Conservation (phyloP, 1,284 basidiomycete genomes). For the Erythrobasidium hasegawianum region DNA sequence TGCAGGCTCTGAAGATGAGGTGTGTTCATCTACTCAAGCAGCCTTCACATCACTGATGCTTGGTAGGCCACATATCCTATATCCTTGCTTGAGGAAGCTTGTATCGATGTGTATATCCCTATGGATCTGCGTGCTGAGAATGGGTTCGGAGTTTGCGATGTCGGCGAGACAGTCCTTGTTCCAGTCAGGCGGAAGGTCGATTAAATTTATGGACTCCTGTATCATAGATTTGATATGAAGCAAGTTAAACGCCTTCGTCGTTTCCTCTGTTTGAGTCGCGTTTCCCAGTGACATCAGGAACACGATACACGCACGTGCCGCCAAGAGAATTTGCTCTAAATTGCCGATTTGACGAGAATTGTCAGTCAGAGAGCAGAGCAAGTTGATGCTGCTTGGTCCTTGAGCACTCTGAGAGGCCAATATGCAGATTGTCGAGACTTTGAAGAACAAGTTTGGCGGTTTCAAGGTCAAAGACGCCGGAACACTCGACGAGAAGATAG, state of each 20-base stretch:
- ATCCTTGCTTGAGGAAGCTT: slow-evolving; percentile 26
- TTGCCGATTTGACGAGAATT: no score
- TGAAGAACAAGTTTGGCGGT: background rate
- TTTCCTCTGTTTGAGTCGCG: no score
- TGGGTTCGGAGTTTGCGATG: slow-evolving; percentile 29
- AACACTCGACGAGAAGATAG: background rate
- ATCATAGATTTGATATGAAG: no score
- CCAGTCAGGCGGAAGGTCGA: slow-evolving; percentile 22
- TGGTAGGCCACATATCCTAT: slow-evolving; percentile 27
- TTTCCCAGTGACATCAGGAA: no score
- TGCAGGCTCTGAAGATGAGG: slow-evolving; percentile 42
- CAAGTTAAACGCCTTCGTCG: no score
- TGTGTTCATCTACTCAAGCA: background rate
- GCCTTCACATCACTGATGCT: background rate
- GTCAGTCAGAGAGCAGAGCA: no score
- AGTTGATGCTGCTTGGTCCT: no score
- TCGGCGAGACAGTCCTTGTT: slow-evolving; percentile 27
- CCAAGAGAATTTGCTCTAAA: no score
- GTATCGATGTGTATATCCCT: slow-evolving; percentile 6
- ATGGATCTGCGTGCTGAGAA: slow-evolving; percentile 11
- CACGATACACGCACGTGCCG: no score
- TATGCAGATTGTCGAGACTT: slow-evolving; percentile 2
- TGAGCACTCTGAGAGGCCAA: no score
- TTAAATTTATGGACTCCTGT: no score
- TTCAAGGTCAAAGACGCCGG: background rate